Percentiles rank a stretch among this genome's conserved stretches.
phyloP scores from a whole-genome alignment of 2,329 filamentous ascomycete genomes.

The Aspergillus floridensis region DNA sequence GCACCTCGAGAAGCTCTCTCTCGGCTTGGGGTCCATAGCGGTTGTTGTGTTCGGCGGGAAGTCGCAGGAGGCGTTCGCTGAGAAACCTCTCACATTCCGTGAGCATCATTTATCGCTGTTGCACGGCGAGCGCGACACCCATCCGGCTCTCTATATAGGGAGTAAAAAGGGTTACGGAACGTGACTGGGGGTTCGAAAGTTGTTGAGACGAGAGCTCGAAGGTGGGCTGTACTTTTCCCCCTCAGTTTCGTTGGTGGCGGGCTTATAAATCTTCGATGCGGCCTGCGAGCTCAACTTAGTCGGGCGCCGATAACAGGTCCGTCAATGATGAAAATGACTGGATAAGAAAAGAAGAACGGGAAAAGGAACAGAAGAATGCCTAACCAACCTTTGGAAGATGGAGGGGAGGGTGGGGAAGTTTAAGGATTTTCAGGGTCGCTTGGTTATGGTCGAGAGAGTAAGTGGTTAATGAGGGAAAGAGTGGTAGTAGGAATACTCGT shows the following conservation, averaged over 20 bases:
- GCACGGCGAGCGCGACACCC: slow-evolving; percentile 21
- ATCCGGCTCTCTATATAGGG: slow-evolving; percentile 23
- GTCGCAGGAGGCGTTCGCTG: slow-evolving; percentile 74
- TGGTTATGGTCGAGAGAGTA: not conserved
- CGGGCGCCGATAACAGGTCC: not conserved
- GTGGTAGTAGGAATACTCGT: not conserved
- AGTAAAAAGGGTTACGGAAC: not conserved
- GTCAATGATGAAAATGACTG: not conserved
- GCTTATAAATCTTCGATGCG: not conserved
- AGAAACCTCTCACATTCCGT: slow-evolving; percentile 70
- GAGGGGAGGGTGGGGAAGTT: slow-evolving; percentile 2
- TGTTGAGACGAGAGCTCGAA: slow-evolving; percentile 5
- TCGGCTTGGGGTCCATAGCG: slow-evolving; percentile 72
- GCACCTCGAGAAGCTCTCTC: slow-evolving; percentile 68
- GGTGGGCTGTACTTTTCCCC: slow-evolving; percentile 5
- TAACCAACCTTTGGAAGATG: not conserved
- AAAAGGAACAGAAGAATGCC: not conserved
- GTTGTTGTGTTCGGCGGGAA: slow-evolving; percentile 70
- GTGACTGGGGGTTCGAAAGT: not conserved
- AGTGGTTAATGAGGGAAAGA: not conserved
- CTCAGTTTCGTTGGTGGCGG: not conserved
- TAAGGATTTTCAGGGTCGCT: not conserved
- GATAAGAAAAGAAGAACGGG: not conserved
- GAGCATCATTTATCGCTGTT: slow-evolving; percentile 41
- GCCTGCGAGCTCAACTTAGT: not conserved